Conservation (phyloP, 768 basidiomycete species). For the Strobilomyces echinocephalus region DNA sequence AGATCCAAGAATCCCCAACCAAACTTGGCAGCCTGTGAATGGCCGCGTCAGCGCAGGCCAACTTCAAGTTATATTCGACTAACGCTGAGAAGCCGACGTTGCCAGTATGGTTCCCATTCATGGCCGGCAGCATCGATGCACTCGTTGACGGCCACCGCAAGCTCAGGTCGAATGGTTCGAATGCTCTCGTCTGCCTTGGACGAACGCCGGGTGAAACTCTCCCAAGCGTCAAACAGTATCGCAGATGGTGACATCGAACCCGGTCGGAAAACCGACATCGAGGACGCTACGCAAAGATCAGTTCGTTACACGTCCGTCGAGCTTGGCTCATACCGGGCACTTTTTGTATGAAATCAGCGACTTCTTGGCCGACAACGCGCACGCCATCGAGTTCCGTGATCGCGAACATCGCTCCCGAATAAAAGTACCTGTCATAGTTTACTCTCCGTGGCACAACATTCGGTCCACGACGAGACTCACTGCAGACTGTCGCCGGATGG, state of each 20-base stretch:
- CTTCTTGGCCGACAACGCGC: slow-evolving; percentile 72
- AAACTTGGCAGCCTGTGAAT: slow-evolving; percentile 84
- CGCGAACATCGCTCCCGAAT: slow-evolving; percentile 68
- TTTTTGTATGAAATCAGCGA: slow-evolving; percentile 88
- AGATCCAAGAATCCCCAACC: slow-evolving; percentile 91
- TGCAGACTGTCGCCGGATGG: slow-evolving; percentile 83
- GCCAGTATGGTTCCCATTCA: slow-evolving; percentile 91
- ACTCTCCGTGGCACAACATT: slow-evolving; percentile 4
- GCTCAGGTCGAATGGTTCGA: slow-evolving; percentile 78
- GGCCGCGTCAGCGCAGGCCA: neutral
- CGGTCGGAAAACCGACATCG: slow-evolving; percentile 81
- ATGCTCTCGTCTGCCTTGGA: slow-evolving; percentile 94
- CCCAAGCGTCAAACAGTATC: slow-evolving; percentile 89
- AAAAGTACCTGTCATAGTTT: slow-evolving; percentile 60
- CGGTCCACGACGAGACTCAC: slow-evolving; percentile 41
- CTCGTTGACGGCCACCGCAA: slow-evolving; percentile 82
- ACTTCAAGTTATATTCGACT: neutral
- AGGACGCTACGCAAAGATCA: slow-evolving; percentile 50
- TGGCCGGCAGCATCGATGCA: slow-evolving; percentile 91
- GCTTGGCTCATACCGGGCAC: slow-evolving; percentile 64
- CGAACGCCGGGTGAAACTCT: slow-evolving; percentile 75
- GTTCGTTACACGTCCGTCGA: neutral
- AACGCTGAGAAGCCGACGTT: slow-evolving; percentile 79
- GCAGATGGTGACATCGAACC: slow-evolving; percentile 91
- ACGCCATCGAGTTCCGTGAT: slow-evolving; percentile 89